Evolutionary conservation across 768 basidiomycete species (phyloP), one percentile per base, ranked within the genome.

Genomic region (Grammothele lineata): DNA sequence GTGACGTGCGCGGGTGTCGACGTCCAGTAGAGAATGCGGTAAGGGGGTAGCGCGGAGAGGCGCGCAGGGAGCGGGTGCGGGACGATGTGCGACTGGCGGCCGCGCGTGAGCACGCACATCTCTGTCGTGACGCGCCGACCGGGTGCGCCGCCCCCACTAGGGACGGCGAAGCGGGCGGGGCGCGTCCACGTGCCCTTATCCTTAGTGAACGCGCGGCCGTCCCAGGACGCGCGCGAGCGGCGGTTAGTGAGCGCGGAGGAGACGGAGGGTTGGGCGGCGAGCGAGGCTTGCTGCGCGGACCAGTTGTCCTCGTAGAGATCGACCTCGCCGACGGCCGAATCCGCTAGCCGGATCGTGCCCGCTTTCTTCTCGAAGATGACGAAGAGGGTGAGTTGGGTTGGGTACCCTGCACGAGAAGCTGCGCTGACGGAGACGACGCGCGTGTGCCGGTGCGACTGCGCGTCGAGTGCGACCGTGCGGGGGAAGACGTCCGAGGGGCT

Each of bases 281-380:
- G 59, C 33, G 32, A 12, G 26, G 41, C 21, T 53, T 50, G 65
- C 57, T 21, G 65, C 62, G 35, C 57, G 50, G 47, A 47, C 43
- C 35, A 43, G 35, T 48, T 42, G 24, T 67, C 66, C 35, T 77
- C 75, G 50, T 72, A 76, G 45, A 90, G 65, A 34, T 86, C 81
- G 21, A 92, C 72, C 62, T 92, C 90, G 26, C 83, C 79, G 6
- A 90, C 90, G 19, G 85, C 82, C 24, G 90, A 80, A 62, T 92
- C 89, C 5, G 80, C 78, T 19, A 92, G 62, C 18, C 90, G 84
- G 55, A 92, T 90, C 65, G 87, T 69, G n/a, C 81, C 78, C 2
- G 88, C 88, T 59, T 87, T 92, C 68, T 92, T 92, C 63, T 92
- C 90, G 60, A 92, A 92, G 19, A 83, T 69, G 47, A 88, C 80